Evolutionary conservation across 306 rosid genomes (phyloP), one percentile per base, ranked within the genome.

Genomic region (Elaeagnus macrophylla): DNA sequence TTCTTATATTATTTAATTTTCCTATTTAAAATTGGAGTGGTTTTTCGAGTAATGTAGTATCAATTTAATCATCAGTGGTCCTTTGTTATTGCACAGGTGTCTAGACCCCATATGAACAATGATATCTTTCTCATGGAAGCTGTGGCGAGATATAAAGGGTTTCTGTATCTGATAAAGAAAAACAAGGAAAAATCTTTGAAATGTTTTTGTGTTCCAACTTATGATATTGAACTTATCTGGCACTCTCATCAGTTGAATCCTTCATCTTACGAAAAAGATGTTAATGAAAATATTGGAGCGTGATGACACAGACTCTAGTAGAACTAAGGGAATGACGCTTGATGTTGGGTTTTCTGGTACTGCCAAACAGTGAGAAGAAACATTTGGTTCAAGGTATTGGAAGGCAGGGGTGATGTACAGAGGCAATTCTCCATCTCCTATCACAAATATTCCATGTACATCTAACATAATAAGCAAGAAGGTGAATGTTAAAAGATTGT

Each of bases 331-430:
- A 77, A 80, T 78, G 93, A 91, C 86, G 73, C 83, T 91, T 57
- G 94, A 84, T 76, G 71, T 57, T 61, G 97, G 97, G 48, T 91
- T 91, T 75, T 91, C 89, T 78, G 94, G 81, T 67, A 91, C 97
- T 37, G 80, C 96, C 58, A 74, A 77, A 67, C 94, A 83, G 64
- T 91, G 95, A 94, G 94, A 91, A 82, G 77, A 76, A 57, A 74
- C 93, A 57, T 91, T 83, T 73, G 96, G 96, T 54, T 79, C 65
- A 32, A 80, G 96, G 64, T 91, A 91, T 68, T 91, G 94, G 96
- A 91, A 62, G 68, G 89, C 96, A 20, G 97, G 97, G 50, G 94
- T 93, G 32, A 84, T 91, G 97, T 75, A 91, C 61, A 80, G 78
- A 77, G 97, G 96, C 59, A 76, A 56, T 55, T 61, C 79, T 59